Evolutionary conservation across 768 basidiomycete species (phyloP).

Genomic region (Trametes punicea): DNA sequence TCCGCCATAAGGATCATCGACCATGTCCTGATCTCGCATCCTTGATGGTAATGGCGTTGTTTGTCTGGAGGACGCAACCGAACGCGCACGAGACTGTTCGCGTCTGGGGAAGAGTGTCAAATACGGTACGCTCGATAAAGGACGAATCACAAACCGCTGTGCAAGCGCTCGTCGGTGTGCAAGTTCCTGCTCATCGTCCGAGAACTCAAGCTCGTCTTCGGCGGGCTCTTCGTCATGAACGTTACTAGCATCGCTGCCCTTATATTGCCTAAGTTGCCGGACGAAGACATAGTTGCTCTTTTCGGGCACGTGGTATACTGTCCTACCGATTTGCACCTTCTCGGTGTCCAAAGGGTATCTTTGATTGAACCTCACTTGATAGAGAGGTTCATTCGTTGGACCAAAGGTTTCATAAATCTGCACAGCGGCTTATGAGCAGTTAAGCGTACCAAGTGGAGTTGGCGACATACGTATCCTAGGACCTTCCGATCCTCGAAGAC

Average conservation of each 20-base stretch:
- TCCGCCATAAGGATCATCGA: slow-evolving; percentile 46
- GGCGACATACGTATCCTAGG: slow-evolving; percentile 81
- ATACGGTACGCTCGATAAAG: background rate
- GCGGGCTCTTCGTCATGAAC: slow-evolving; percentile 91
- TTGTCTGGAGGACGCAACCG: slow-evolving; percentile 52
- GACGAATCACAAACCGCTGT: slow-evolving; percentile 24
- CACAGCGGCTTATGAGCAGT: slow-evolving; percentile 2
- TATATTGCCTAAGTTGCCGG: slow-evolving; percentile 60
- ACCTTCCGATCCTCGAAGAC: slow-evolving; percentile 88
- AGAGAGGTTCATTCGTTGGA: slow-evolving; percentile 85
- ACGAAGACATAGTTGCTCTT: slow-evolving; percentile 85
- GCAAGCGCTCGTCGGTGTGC: slow-evolving; percentile 62
- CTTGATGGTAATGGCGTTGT: slow-evolving; percentile 53
- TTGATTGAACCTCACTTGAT: slow-evolving; percentile 79
- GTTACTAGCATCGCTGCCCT: slow-evolving; percentile 94
- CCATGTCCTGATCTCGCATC: slow-evolving; percentile 53
- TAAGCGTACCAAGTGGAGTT: background rate
- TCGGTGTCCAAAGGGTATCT: slow-evolving; percentile 57
- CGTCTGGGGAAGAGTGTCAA: slow-evolving; percentile 39
- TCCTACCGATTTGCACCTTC: slow-evolving; percentile 50
- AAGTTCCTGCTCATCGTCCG: slow-evolving; percentile 90
- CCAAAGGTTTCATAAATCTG: slow-evolving; percentile 90
- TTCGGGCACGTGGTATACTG: slow-evolving; percentile 79
- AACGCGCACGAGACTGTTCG: slow-evolving; percentile 42
- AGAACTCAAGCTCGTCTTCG: slow-evolving; percentile 90